Evolutionary conservation across 139 green algal species (phyloP).

Genomic region (Coelastrella sp.): DNA sequence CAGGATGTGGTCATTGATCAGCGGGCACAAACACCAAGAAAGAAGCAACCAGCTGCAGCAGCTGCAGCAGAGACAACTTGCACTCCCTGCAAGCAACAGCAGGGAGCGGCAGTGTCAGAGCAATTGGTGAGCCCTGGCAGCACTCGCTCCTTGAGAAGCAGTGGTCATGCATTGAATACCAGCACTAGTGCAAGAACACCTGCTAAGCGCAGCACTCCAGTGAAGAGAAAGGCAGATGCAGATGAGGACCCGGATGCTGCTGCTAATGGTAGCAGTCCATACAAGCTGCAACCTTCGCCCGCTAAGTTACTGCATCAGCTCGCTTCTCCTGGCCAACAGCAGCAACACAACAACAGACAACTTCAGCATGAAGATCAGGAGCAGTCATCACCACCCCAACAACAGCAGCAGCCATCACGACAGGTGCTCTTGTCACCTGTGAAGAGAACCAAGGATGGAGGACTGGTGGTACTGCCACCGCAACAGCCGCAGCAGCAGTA

Average conservation of each 20-base stretch:
- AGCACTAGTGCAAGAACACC: background rate
- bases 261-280: background rate
- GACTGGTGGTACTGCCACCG: background rate
- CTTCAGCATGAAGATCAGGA: conserved; percentile 17
- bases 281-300: background rate
- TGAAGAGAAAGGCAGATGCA: conserved; percentile 24
- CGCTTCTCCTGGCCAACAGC: background rate
- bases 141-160: background rate
- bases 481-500: conserved; percentile 42
- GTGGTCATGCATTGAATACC: background rate
- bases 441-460: background rate
- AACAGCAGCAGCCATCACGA: conserved; percentile 3
- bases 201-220: conserved; percentile 12
- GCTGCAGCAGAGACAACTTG: background rate
- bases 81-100: background rate
- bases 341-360: too few species aligned
- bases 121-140: background rate
- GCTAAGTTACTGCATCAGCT: conserved; percentile 29
- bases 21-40: background rate
- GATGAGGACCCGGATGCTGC: background rate
- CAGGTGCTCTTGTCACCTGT: conserved; percentile 21
- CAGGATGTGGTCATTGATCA: conserved; percentile 4
- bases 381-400: background rate
- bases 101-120: too few species aligned
- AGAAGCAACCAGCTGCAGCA: background rate